Evolutionary conservation across 257 asterid genomes (phyloP).

Genomic region (Petunia secreta): DNA sequence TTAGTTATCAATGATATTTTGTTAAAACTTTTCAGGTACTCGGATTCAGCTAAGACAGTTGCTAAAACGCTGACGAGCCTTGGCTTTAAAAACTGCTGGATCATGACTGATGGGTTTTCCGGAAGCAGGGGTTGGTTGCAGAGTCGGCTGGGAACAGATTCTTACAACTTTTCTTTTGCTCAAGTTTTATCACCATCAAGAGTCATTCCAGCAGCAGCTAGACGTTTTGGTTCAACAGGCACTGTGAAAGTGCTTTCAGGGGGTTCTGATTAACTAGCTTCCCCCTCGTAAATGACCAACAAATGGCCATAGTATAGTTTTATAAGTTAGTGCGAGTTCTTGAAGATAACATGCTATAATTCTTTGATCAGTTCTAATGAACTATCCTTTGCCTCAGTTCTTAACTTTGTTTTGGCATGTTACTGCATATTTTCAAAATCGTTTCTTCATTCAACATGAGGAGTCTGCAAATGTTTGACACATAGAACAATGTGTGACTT

Average conservation of each 20-base stretch:
- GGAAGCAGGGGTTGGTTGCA: constrained; percentile 94
- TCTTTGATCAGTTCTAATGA: constrained; percentile 30
- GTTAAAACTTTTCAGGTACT: constrained; percentile 57
- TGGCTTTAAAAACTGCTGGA: constrained; percentile 88
- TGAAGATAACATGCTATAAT: constrained; percentile 16
- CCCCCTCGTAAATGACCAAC: constrained; percentile 28
- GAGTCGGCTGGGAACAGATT: constrained; percentile 82
- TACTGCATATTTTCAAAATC: neutral
- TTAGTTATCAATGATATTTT: neutral
- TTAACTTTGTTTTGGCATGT: constrained; percentile 14
- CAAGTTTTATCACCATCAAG: constrained; percentile 78
- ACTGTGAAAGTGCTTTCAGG: constrained; percentile 80
- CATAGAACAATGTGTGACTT: neutral
- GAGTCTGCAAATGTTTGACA: neutral
- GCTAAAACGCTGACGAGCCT: constrained; percentile 79
- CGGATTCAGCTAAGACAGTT: constrained; percentile 79
- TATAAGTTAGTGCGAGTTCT: constrained; percentile 15
- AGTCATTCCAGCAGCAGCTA: constrained; percentile 60
- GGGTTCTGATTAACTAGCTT: constrained; percentile 51
- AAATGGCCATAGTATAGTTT: constrained; percentile 18
- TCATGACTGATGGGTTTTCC: constrained; percentile 81
- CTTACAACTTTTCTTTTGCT: constrained; percentile 68
- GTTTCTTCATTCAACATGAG: neutral
- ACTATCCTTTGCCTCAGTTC: constrained; percentile 17
- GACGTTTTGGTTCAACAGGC: constrained; percentile 59